Conservation (phyloP, 495 filamentous ascomycete genomes). For the Cladorrhinum samala region DNA sequence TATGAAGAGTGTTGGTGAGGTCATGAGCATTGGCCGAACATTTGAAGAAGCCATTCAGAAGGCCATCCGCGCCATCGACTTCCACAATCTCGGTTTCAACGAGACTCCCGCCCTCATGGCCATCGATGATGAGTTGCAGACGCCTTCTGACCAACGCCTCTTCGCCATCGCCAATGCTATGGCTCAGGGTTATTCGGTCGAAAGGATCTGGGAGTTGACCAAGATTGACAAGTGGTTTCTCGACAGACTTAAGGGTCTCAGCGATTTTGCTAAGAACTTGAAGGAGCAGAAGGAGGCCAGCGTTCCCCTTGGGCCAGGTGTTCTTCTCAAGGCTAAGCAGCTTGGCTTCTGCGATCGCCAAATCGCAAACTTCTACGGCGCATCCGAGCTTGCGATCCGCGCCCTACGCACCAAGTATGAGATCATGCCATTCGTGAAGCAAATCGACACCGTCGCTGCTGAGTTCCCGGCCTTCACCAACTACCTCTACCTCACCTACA, state of each 20-base stretch:
- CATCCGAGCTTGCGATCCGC: conserved; percentile 84
- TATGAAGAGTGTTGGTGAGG: conserved; percentile 99
- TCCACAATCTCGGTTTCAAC: conserved; percentile 91
- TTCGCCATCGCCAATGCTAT: conserved; percentile 98
- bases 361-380: conserved; percentile 87
- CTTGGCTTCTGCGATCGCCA: conserved; percentile 92
- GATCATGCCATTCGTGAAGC: conserved; percentile 86
- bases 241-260: conserved; percentile 79
- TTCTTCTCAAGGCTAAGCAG: conserved; percentile 80
- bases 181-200: conserved; percentile 84
- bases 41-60: conserved; percentile 99
- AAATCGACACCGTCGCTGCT: conserved; percentile 96
- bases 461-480: conserved; percentile 95
- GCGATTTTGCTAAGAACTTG: conserved; percentile 79
- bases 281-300: conserved; percentile 60
- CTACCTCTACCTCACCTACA: conserved; percentile 96
- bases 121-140: conserved; percentile 92
- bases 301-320: conserved; percentile 46
- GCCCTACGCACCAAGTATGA: conserved; percentile 74
- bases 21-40: conserved; percentile 94
- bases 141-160: conserved; percentile 92
- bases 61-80: conserved; percentile 90
- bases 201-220: conserved; percentile 97
- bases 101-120: conserved; percentile 89
- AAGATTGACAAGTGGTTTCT: conserved; percentile 99